Percentiles rank a stretch among this genome's conserved stretches.
Conservation (phyloP, 164 flowering plant species). For the Taxillus chinensis region DNA sequence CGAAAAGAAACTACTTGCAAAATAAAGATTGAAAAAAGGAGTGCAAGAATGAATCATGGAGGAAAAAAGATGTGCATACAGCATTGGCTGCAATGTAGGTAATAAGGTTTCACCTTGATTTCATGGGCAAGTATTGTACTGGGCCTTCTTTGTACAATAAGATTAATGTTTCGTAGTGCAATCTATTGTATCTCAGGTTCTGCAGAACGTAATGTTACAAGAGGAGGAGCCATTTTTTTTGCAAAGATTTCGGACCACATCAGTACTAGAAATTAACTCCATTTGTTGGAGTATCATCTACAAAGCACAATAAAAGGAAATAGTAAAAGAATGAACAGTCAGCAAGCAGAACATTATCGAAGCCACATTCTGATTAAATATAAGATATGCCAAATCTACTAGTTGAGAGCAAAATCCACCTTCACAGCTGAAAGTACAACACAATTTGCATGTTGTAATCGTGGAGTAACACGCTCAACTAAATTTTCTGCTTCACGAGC, state of each 20-base stretch:
- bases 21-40: too few species aligned
- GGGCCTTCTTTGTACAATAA: conserved; percentile 91
- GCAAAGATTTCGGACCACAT: conserved; percentile 94
- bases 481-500: conserved; percentile 99
- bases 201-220: conserved; percentile 96
- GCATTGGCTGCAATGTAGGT: too few species aligned
- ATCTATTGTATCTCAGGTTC: conserved; percentile 99
- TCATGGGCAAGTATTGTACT: conserved; percentile 99
- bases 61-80: too few species aligned
- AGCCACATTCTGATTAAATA: background rate
- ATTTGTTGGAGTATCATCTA: conserved; percentile 99
- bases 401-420: conserved; percentile 25
- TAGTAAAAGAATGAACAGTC: background rate
- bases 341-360: background rate
- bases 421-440: conserved; percentile 99
- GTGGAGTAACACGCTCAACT: conserved; percentile 95
- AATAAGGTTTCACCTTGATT: conserved; percentile 60
- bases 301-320: conserved; percentile 6
- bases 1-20: too few species aligned
- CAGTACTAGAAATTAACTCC: conserved; percentile 97
- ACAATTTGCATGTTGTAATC: conserved; percentile 98
- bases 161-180: conserved; percentile 90
- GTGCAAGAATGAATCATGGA: too few species aligned
- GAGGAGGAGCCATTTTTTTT: conserved; percentile 99
- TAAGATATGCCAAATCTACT: too few species aligned